Evolutionary conservation across 148 eudicot species (phyloP).

Genomic region (Vaccinium myrtillus): DNA sequence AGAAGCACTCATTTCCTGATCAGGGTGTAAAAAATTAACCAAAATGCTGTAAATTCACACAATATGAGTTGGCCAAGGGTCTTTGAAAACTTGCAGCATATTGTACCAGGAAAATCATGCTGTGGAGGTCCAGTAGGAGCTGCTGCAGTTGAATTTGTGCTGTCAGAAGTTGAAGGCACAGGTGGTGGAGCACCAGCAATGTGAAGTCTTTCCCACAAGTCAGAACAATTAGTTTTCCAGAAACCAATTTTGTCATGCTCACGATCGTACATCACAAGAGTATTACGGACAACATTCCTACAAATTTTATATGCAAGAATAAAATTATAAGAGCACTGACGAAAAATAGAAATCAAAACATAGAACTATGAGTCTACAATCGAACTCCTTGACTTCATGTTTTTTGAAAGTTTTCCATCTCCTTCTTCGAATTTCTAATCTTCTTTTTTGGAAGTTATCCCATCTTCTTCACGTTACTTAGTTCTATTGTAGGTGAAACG

Average conservation of each 20-base stretch:
- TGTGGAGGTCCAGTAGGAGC: constrained; percentile 21
- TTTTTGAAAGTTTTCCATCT: neutral
- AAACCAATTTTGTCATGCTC: constrained; percentile 80
- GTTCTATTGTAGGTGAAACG: neutral
- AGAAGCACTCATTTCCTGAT: neutral
- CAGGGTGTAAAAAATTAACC: neutral
- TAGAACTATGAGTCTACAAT: neutral
- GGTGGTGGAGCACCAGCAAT: constrained; percentile 44
- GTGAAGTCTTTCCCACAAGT: constrained; percentile 72
- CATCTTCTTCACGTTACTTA: neutral
- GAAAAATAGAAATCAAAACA: neutral
- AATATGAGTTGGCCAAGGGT: neutral
- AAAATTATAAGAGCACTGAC: neutral
- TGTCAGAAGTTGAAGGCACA: constrained; percentile 29
- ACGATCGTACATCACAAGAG: constrained; percentile 92
- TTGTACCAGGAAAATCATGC: constrained; percentile 46
- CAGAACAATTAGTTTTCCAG: constrained; percentile 98
- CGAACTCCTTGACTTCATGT: neutral
- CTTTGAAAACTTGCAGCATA: constrained; percentile 7
- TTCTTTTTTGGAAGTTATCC: neutral
- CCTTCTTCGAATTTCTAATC: neutral
- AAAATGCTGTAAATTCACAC: neutral
- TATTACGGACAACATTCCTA: constrained; percentile 93
- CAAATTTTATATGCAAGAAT: neutral
- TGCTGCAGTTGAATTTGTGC: constrained; percentile 26